Base-by-base conservation (phyloP, 106 monocot species). In the Apostasia ramifera region DNA sequence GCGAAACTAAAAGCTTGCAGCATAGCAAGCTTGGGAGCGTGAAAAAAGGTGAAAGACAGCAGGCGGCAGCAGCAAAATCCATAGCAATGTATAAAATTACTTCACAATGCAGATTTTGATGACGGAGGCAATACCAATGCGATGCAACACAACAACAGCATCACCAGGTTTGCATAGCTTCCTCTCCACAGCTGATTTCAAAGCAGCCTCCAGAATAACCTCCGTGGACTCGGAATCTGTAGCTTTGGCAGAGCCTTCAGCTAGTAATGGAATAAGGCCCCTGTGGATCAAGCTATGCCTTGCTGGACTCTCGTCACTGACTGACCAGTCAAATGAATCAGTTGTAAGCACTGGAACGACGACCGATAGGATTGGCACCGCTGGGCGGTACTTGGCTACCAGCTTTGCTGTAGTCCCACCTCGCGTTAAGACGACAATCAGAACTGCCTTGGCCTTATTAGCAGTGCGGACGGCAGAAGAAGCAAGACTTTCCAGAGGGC, bases 331-430 rank as follows among this genome's bases (percentile, higher is more conserved):
- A 12, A 81, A 81, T 4, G 66, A 70, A 10, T 85, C 85, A 0
- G 78, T 81, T 2, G 73, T 81, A 44, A 78, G 48, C 70, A 74
- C 75, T 0, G 85, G 85, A 4, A 85, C 85, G 4, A 85, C 78
- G 41, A 85, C 85, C 0, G 85, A 85, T 11, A 85, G 48, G 9
- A 85, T 80, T 0, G 85, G 85, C 12, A 81, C 71, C 4, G 74
- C n/a, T 0, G 85, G 85, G 2, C 85, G 56, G 61, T 85, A 85
- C 68, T 85, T 85, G 48, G 85, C 74, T 5, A 85, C 77, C 12
- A 85, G 63, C 71, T 81, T 85, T 1, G 85, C 85, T 1, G 85
- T 81, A 1, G 74, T 81, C 37, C 85, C 85, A 5, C 85, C 85
- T 1, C 78, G 73, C 2, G 85, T 81, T 48, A 85, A 39, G 6